Conservation (phyloP, 306 rosid species). For the Citrullus colocynthis region DNA sequence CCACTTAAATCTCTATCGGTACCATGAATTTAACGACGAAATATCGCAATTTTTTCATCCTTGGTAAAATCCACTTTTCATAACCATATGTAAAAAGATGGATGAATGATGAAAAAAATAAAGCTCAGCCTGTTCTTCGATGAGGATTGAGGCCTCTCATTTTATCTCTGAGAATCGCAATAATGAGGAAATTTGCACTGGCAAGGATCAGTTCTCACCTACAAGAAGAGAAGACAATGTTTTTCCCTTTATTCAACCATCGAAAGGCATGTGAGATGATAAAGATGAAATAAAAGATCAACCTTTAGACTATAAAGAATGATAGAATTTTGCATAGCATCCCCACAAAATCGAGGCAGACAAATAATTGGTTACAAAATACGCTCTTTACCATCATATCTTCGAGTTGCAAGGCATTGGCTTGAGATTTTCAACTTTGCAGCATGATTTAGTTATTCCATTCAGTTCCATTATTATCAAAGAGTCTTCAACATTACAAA, state of each 20-base stretch:
- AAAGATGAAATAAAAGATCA: background rate
- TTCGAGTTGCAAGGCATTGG: background rate
- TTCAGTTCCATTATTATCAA: background rate
- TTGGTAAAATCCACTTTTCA: background rate
- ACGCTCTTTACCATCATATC: too few species aligned
- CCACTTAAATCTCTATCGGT: too few species aligned
- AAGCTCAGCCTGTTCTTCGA: background rate
- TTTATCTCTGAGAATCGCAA: constrained; percentile 49
- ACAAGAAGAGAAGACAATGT: constrained; percentile 6
- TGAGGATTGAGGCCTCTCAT: background rate
- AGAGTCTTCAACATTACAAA: background rate
- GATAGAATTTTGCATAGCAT: background rate
- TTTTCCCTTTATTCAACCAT: background rate
- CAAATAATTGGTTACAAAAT: background rate
- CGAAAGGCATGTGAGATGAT: background rate
- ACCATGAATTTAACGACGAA: too few species aligned
- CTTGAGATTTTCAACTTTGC: background rate
- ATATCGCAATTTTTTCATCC: too few species aligned
- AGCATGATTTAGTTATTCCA: background rate
- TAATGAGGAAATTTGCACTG: constrained; percentile 47
- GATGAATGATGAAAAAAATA: background rate
- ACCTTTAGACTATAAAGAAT: background rate
- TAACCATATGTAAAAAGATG: background rate
- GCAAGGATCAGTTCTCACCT: constrained; percentile 63
- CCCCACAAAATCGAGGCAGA: background rate